Evolutionary conservation across 176 grass and related monocot genomes (phyloP).

Genomic region (Stipa capillata): DNA sequence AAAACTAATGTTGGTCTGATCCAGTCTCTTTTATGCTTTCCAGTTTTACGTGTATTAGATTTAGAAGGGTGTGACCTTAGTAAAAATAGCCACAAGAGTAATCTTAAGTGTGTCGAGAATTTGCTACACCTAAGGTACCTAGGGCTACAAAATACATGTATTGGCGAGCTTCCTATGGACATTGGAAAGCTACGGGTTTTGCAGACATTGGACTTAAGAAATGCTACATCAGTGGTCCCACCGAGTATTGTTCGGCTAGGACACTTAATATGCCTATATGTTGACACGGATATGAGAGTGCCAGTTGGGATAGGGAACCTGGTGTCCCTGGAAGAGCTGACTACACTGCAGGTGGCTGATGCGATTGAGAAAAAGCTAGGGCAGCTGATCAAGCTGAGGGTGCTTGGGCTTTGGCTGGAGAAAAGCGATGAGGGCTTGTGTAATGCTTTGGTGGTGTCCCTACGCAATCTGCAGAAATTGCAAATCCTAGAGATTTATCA

Average conservation of each 20-base stretch:
- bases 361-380: neutral
- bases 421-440: neutral
- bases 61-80: neutral
- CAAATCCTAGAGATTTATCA: accelerated
- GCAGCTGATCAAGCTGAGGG: neutral
- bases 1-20: neutral
- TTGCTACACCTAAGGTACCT: neutral
- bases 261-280: neutral
- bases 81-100: neutral
- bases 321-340: neutral
- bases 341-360: accelerated
- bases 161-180: neutral
- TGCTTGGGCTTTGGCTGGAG: neutral
- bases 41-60: neutral
- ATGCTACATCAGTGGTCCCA: neutral
- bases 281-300: accelerated
- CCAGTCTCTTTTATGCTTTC: neutral
- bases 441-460: too few relatives aligned
- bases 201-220: neutral
- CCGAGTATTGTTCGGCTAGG: neutral
- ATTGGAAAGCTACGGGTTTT: neutral
- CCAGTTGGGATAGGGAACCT: neutral
- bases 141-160: accelerated
- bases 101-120: neutral
- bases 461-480: neutral